Evolutionary conservation across 306 rosid genomes (phyloP), one percentile per base, ranked within the genome.

Genomic region (Acacia acuminata): DNA sequence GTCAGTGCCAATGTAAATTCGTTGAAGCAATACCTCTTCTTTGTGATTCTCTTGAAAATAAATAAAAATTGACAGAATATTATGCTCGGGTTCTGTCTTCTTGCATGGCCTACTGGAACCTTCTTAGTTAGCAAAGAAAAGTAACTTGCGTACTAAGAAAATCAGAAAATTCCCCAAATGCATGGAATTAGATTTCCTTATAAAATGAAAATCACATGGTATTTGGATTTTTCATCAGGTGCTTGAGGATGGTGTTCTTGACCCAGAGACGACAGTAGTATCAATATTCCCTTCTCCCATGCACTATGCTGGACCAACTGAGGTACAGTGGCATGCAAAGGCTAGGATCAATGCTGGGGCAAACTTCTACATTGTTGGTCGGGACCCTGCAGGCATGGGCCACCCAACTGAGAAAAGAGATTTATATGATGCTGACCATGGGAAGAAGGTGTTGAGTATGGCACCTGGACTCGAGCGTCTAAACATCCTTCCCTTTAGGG

Each of bases 271-370:
- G 20, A 96, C 99, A 27, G 98, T 96, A 44, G 97, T 96, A 76
- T 96, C 99, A 65, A 92, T 96, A 86, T 96, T 96, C 82, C 99
- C 99, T 5, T 96, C 99, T 78, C 99, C 99, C 17, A 96, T 94
- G 99, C 99, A 91, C 87, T 96, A 96, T 78, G 98, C 99, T 19
- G 99, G 99, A 77, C 99, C 98, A 19, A 96, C 99, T 19, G 99
- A 96, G 87, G 99, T 96, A 84, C 99, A 96, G 89, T 96, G 99
- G 99, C 99, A 96, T 83, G 99, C 99, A 71, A 96, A 96, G 88
- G 99, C 99, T 50, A 91, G 98, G 90, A 96, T 96, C 6, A 96
- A 96, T 61, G 99, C 99, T 0, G 99, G 99, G 24, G 99, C 99
- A 10, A 88, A 96, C 90, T 96, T 96, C 84, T 96, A 96, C 91